Conservation (phyloP, 345 rosid species). For the Lepidium africanum region DNA sequence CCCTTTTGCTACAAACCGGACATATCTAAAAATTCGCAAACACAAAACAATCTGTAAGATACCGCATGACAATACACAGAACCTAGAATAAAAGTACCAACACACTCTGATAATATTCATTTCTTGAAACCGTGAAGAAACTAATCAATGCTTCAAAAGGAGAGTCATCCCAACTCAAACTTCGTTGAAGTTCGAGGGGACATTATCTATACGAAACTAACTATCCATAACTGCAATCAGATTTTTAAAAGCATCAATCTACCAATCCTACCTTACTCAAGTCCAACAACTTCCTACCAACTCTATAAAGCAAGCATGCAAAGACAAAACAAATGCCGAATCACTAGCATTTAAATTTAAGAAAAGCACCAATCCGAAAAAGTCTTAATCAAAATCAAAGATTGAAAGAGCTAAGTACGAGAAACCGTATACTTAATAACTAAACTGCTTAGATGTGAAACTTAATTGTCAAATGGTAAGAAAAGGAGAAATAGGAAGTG, state of each 20-base stretch:
- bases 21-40: constrained; percentile 19
- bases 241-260: background rate
- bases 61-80: background rate
- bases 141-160: background rate
- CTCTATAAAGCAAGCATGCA: background rate
- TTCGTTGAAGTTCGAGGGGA: background rate
- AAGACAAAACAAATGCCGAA: background rate
- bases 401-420: background rate
- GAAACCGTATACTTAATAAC: background rate
- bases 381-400: background rate
- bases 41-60: background rate
- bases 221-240: background rate
- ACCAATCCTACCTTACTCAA: background rate
- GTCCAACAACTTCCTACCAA: background rate
- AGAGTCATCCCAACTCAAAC: background rate
- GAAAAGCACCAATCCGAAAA: background rate
- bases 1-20: constrained; percentile 27
- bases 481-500: background rate
- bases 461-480: background rate
- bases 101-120: background rate
- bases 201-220: background rate
- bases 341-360: background rate
- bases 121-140: background rate
- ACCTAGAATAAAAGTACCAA: background rate
- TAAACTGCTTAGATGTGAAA: background rate